Base-by-base conservation (phyloP, 306 rosid genomes). In the Malus fusca region DNA sequence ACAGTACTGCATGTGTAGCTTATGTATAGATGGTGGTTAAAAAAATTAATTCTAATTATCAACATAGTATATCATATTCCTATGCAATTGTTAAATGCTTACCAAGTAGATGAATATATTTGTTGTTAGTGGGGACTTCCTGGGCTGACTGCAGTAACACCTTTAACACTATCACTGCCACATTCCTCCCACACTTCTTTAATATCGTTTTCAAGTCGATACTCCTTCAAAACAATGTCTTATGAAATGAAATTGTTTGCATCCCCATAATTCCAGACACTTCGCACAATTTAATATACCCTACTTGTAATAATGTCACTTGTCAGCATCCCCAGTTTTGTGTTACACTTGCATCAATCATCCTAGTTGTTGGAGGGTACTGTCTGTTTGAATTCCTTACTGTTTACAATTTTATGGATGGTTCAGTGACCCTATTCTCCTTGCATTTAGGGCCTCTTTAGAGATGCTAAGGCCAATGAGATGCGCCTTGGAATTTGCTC, bases 401-500 rank as follows among this genome's bases (percentile, higher is more conserved):
- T 61, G 8, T 46, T 56, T 21, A 66, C 60, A 43, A 44, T 28
- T 25, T 44, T 48, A 51, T 22, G 42, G 52, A 10, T 12, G 42
- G 28, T 80, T 31, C 13, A 61, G 74, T 83, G 71, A 78, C 79
- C 61, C 48, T 56, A 42, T 75, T 78, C 66, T 83, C 56, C 74
- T 74, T 82, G 52, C 68, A 15, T 80, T 68, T 79, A 90, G 98
- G 96, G 93, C 51, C 96, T 95, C 71, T 89, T 87, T 78, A 88
- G 87, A 85, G 97, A 93, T 79, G 92, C 91, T 70, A 90, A 88
- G 78, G 84, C 81, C 80, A 95, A 95, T 80, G 98, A 92, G 78
- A 95, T 95, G 98, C 92, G 96, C 68, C 96, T 95, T 74, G 97
- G 97, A 52, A 75, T 88, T 17, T 92, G 97, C 87, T 92, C 97